A percentile compares a stretch with the other conserved stretches of the same genome.
Conservation (phyloP, 139 green algal species). For the Penium margaritaceum region DNA sequence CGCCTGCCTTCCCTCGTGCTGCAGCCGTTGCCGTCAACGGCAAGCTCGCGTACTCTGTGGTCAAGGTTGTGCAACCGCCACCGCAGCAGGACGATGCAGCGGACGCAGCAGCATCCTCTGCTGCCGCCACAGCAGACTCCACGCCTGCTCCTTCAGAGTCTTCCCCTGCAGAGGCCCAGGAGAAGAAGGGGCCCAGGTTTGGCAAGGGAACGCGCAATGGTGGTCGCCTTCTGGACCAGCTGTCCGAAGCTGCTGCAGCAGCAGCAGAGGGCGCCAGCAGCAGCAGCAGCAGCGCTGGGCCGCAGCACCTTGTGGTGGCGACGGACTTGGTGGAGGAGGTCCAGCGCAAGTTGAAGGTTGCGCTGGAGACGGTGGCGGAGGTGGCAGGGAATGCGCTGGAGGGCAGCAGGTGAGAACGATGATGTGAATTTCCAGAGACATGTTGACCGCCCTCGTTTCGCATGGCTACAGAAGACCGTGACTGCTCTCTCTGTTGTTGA, state of each 20-base stretch:
- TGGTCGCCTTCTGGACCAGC: not conserved
- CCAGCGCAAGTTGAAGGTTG: constrained; percentile 59
- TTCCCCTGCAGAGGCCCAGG: too few species aligned
- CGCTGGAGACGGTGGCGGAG: constrained; percentile 50
- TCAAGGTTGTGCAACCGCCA: constrained; percentile 42
- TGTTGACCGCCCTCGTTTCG: too few species aligned
- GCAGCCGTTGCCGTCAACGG: constrained; percentile 86
- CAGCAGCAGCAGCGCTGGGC: too few species aligned
- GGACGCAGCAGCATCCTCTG: not conserved
- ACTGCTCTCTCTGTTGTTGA: too few species aligned
- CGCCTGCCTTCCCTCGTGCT: too few species aligned
- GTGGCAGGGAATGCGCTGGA: constrained; percentile 67
- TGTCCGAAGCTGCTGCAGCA: too few species aligned
- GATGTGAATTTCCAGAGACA: too few species aligned
- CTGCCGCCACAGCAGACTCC: constrained; percentile 7
- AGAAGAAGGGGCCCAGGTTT: constrained; percentile 15
- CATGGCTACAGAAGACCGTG: too few species aligned
- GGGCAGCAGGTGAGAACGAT: too few species aligned
- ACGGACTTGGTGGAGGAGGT: constrained; percentile 65
- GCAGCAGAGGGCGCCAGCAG: too few species aligned
- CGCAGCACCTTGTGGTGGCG: constrained; percentile 55
- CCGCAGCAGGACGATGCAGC: not conserved
- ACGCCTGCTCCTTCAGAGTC: too few species aligned
- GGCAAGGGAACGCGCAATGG: constrained; percentile 17
- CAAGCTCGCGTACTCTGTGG: constrained; percentile 78